A percentile compares a stretch with the other conserved stretches of the same genome.
Conservation (phyloP, 805 yeast genomes). For the Candida dajiaensis region DNA sequence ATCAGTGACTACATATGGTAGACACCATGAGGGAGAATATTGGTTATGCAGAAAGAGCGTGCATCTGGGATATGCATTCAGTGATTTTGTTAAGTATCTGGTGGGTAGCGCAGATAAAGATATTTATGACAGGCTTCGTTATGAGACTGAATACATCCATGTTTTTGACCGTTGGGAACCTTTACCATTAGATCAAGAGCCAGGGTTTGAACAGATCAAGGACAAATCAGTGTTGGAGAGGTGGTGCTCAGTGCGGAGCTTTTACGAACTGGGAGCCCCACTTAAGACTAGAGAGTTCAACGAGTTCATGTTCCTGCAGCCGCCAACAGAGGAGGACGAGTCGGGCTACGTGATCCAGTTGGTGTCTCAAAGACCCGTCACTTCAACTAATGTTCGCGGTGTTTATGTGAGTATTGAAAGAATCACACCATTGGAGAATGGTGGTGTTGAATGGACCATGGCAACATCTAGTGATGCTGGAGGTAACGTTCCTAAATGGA, state of each 20-base stretch:
- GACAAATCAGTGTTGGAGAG: constrained; percentile 4
- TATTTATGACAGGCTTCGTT: constrained; percentile 24
- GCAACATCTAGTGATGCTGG: constrained; percentile 34
- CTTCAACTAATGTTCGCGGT: constrained; percentile 26
- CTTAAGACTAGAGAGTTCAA: constrained; percentile 32
- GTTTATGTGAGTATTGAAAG: constrained; percentile 32
- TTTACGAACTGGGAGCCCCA: constrained; percentile 32
- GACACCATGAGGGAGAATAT: constrained; percentile 23
- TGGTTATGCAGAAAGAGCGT: constrained; percentile 30
- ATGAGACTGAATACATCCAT: constrained; percentile 31
- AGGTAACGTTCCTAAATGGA: constrained; percentile 34
- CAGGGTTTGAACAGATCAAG: constrained; percentile 9
- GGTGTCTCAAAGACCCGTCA: constrained; percentile 23
- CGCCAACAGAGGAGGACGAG: constrained; percentile 1
- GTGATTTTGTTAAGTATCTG: constrained; percentile 22
- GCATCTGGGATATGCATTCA: constrained; percentile 21
- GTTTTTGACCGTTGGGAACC: constrained; percentile 24
- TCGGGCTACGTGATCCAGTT: constrained; percentile 28
- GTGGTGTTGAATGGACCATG: constrained; percentile 30
- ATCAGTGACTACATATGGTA: constrained; percentile 28
- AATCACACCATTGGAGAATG: constrained; percentile 16
- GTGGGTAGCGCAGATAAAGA: constrained; percentile 23
- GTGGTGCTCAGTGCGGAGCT: constrained; percentile 28
- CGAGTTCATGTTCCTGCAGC: constrained; percentile 29
- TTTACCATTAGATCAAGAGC: constrained; percentile 17